Percentiles rank a stretch among this genome's conserved stretches.
These are phyloP conservation scores for Chalaropsis ovoidea DNA, from an alignment of 2,329 filamentous ascomycete genomes.

Conservation along the genomic window DNA sequence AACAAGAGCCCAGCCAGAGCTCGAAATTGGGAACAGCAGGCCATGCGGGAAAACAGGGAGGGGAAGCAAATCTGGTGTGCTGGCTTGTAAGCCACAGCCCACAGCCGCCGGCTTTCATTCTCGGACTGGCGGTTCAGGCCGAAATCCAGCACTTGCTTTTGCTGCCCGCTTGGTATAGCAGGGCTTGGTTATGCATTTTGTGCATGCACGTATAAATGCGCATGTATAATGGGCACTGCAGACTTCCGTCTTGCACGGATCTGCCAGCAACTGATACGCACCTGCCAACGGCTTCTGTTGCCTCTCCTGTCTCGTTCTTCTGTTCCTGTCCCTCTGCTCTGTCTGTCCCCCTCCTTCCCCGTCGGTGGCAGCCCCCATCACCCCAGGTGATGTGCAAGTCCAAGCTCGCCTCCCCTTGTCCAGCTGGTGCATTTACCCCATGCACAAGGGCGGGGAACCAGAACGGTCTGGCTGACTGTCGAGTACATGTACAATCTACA, in stretches of 20 bases:
- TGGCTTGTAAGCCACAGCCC: too few relatives aligned
- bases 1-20: neutral
- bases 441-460: neutral
- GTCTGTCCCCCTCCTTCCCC: neutral
- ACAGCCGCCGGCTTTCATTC: neutral
- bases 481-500: neutral
- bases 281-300: neutral
- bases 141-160: neutral
- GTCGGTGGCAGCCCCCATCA: neutral
- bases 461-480: neutral
- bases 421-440: neutral
- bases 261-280: neutral
- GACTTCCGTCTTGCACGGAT: neutral
- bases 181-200: neutral
- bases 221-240: neutral
- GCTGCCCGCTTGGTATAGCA: slow-evolving; percentile 5
- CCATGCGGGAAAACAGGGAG: neutral
- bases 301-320: neutral
- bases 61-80: neutral
- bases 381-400: neutral
- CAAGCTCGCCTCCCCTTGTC: neutral
- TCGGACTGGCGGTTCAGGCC: neutral
- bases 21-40: slow-evolving; percentile 9
- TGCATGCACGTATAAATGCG: neutral
- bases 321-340: neutral